These are phyloP conservation scores for Dictyostelium firmibasis DNA, from an alignment of 78 protist genomes.

Conservation along the genomic window DNA sequence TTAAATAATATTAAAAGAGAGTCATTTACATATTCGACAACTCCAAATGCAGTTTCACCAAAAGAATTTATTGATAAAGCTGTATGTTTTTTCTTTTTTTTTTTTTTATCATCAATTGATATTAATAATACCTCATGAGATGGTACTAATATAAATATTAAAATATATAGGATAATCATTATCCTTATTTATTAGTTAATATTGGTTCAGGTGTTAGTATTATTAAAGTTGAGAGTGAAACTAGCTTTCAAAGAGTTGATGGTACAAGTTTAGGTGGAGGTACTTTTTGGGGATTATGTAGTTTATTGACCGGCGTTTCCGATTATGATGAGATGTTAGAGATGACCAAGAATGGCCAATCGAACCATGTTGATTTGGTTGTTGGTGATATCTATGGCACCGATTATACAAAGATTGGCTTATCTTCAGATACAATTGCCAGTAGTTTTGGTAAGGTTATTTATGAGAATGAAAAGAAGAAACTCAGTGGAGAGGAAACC, in stretches of 20 bases:
- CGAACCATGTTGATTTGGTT: conserved; percentile 89
- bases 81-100: background rate
- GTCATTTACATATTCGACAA: conserved; percentile 33
- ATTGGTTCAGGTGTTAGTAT: conserved; percentile 96
- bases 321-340: conserved; percentile 86
- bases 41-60: conserved; percentile 17
- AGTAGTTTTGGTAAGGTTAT: conserved; percentile 76
- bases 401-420: conserved; percentile 82
- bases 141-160: background rate
- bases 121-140: no score
- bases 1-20: conserved; percentile 60
- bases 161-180: conserved; percentile 53
- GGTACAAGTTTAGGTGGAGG: conserved; percentile 98
- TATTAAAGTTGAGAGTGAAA: conserved; percentile 79
- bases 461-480: conserved; percentile 15
- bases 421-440: conserved; percentile 86
- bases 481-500: background rate
- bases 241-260: conserved; percentile 88
- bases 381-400: conserved; percentile 98
- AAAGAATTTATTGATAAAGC: conserved; percentile 52
- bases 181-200: conserved; percentile 93
- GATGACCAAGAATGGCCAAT: conserved; percentile 65
- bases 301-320: conserved; percentile 82
- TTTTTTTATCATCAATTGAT: background rate
- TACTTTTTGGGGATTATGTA: conserved; percentile 93